Base-by-base conservation (phyloP, 768 basidiomycete genomes). In the Podaxis sp. region DNA sequence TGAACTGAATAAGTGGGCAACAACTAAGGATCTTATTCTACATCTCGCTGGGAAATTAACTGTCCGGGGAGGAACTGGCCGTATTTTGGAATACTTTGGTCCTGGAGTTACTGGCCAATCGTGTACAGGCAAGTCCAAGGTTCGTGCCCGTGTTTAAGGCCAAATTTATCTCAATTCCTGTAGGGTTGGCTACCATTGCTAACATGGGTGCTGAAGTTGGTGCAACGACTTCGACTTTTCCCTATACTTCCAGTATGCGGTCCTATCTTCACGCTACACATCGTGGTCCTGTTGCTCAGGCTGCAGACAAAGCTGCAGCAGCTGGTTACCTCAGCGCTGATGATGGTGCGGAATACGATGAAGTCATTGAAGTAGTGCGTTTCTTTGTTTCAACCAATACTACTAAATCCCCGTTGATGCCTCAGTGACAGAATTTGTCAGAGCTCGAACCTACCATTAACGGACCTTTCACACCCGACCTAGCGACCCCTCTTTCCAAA, bases 151-250 rank as follows among this genome's bases (percentile, higher is more conserved):
- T 44, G 9, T 10, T 44, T 28, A 54, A 28, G 5, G 42, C 32
- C 21, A 5, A 25, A 42, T 13, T 42, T 46, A 9, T 58, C 38
- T 42, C 48, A 51, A 60, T 13, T 48, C 25, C 21, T 40, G 10
- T 53, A 90, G 91, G 92, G 58, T 76, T 97, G 57, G 97, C 96
- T 1, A 98, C 97, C 1, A 90, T 99, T 58, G 90, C 93, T 47
- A 98, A 99, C 74, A 99, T 98, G 97, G 97, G 97, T 54, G 97
- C 97, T 11, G 97, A 99, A 78, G 95, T 98, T n/a, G 97, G 97
- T 40, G 97, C 97, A n/a, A 99, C 97, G 1, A 98, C 97, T 0
- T 96, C 95, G 1, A 93, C 91, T 5, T 99, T 99, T 82, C 95
- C 96, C 4, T 99, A 98, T 75, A 94, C 93, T 14, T 74, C 83